A percentile compares a stretch with the other conserved stretches of the same genome.
Conservation (phyloP, 202 grass and related monocot genomes). For the Setaria italica region DNA sequence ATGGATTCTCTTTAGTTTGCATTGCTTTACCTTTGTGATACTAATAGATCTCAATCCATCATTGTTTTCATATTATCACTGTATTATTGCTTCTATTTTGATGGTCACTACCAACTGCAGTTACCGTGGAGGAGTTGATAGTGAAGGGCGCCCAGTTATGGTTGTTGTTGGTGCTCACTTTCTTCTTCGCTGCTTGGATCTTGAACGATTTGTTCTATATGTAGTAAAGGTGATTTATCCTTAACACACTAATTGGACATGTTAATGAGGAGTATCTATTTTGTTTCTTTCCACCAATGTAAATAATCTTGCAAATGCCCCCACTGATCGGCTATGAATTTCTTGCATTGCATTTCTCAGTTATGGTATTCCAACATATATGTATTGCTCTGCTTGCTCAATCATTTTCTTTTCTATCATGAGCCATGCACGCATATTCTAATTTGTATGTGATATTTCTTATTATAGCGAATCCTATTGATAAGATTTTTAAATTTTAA, state of each 20-base stretch:
- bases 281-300: background rate
- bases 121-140: slow-evolving; percentile 87
- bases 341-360: slow-evolving; percentile 3
- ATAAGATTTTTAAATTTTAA: background rate
- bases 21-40: background rate
- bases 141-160: slow-evolving; percentile 87
- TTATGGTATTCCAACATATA: slow-evolving; percentile 8
- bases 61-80: background rate
- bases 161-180: slow-evolving; percentile 96
- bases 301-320: background rate
- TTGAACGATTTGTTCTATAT: slow-evolving; percentile 88
- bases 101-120: slow-evolving; percentile 46
- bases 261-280: background rate
- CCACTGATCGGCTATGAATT: background rate
- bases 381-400: background rate
- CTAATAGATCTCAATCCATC: background rate
- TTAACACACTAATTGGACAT: background rate
- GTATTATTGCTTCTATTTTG: slow-evolving; percentile 35
- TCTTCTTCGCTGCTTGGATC: slow-evolving; percentile 94
- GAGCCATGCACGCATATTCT: background rate
- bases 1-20: slow-evolving; percentile 19
- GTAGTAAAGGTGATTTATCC: slow-evolving; percentile 76
- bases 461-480: background rate
- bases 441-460: background rate
- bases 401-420: background rate